Percentiles rank a stretch among this genome's conserved stretches.
These are phyloP conservation scores for Leishmania aethiopica DNA, from an alignment of 208 protist genomes.

Conservation along the genomic window DNA sequence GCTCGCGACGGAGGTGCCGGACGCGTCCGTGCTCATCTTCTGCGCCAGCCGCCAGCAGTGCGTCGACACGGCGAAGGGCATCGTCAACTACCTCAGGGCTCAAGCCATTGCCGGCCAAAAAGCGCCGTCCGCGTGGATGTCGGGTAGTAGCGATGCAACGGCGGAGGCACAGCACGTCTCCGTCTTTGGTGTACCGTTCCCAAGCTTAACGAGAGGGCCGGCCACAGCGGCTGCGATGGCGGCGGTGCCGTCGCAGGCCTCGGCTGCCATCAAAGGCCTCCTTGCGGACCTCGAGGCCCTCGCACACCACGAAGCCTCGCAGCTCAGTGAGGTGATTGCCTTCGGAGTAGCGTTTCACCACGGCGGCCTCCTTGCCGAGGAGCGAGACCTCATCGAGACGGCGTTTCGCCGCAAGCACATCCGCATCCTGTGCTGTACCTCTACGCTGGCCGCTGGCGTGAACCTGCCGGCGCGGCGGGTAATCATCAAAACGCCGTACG, in stretches of 20 bases:
- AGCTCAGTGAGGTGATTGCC: constrained; percentile 61
- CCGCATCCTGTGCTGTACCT: constrained; percentile 90
- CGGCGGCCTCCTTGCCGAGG: constrained; percentile 79
- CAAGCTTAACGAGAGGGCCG: not conserved
- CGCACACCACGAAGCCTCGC: constrained; percentile 34
- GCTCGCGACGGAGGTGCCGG: constrained; percentile 68
- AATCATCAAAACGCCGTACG: constrained; percentile 81
- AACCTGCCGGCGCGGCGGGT: constrained; percentile 93
- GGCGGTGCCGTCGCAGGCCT: constrained; percentile 28
- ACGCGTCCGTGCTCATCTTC: constrained; percentile 81
- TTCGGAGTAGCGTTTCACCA: constrained; percentile 91
- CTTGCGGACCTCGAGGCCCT: constrained; percentile 49
- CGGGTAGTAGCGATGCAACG: not conserved
- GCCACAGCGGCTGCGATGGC: constrained; percentile 5
- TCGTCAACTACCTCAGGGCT: constrained; percentile 44
- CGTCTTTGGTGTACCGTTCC: constrained; percentile 10
- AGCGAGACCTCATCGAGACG: constrained; percentile 81
- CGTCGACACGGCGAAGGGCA: constrained; percentile 66
- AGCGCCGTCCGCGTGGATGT: not conserved
- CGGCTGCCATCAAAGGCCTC: constrained; percentile 29
- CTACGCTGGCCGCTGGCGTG: constrained; percentile 92
- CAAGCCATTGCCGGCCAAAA: constrained; percentile 24
- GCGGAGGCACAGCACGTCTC: not conserved
- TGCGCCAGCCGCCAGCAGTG: constrained; percentile 82
- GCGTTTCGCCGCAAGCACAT: constrained; percentile 76